phyloP scores from a whole-genome alignment of 345 rosid genomes.

The Alliaria petiolata region DNA sequence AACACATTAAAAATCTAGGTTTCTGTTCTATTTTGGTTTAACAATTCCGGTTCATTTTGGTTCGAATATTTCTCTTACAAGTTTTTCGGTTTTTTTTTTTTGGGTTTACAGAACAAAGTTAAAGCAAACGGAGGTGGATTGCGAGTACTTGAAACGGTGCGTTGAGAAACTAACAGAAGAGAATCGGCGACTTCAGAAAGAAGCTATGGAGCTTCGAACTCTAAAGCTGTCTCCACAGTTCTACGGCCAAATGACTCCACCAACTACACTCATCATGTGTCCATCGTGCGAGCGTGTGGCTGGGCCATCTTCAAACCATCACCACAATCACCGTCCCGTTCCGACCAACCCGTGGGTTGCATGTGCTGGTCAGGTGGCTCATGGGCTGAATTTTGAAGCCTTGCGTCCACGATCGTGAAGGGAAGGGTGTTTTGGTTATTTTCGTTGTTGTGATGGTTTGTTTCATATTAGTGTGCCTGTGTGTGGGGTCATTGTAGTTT shows the following conservation, averaged over 20 bases:
- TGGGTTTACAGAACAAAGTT: slow-evolving; percentile 65
- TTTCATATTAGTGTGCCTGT: background rate
- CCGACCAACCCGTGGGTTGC: slow-evolving; percentile 56
- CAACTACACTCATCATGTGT: slow-evolving; percentile 97
- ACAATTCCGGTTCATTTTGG: background rate
- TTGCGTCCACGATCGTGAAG: slow-evolving; percentile 32
- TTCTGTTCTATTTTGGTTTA: background rate
- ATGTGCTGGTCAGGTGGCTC: slow-evolving; percentile 30
- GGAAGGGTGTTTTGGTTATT: background rate
- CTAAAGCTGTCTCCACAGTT: slow-evolving; percentile 95
- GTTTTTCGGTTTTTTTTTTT: background rate
- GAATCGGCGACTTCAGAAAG: slow-evolving; percentile 89
- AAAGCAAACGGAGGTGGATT: slow-evolving; percentile 99
- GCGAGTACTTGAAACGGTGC: slow-evolving; percentile 88
- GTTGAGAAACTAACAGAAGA: slow-evolving; percentile 95
- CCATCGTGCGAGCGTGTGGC: slow-evolving; percentile 92
- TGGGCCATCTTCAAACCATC: slow-evolving; percentile 25
- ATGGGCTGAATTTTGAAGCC: slow-evolving; percentile 30
- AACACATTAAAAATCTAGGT: too few species aligned
- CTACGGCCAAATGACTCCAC: slow-evolving; percentile 98
- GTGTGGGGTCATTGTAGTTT: slow-evolving; percentile 28
- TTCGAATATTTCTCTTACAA: background rate
- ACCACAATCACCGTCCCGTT: slow-evolving; percentile 34
- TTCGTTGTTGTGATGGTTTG: background rate
- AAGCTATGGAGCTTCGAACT: slow-evolving; percentile 90